Base-by-base conservation (phyloP, 2,329 filamentous ascomycete species). In the Curvularia sp. region DNA sequence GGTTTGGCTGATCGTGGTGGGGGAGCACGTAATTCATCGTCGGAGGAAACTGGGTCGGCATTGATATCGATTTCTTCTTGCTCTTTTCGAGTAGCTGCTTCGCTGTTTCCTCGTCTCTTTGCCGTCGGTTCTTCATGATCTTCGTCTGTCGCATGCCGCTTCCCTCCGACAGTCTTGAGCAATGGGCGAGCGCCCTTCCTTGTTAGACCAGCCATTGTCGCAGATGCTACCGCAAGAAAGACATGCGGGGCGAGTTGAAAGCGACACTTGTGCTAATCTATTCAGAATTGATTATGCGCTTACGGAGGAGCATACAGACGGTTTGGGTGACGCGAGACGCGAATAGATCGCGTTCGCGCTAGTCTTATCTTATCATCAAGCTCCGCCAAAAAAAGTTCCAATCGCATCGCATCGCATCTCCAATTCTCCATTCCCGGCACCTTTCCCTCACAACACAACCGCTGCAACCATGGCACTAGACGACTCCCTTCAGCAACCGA, bases 401-500 rank as follows among this genome's bases (percentile, higher is more conserved):
- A 44, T 54, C 49, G 55, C 52, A 33, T 49, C 50, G 51, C 47
- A 46, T 31, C 49, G 13, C 24, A 22, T 43, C 49, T 8, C 12
- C 39, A 46, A 24, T 13, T 35, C 12, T 33, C 31, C 44, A 35
- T 42, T 5, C 9, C 28, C 28, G 22, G 41, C 30, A 49, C 41
- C 46, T 49, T 9, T 31, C 46, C 15, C 48, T 49, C 13, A 44
- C 46, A 18, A 13, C 43, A 38, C 53, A 51, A 46, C 26, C 26
- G 10, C 7, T 38, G 41, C 42, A 55, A 65, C 50, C 49, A 75
- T 75, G 73, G 64, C 68, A n/a, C 58, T 70, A 43, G 71, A 61
- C 76, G 69, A 72, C 63, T 69, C 71, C 6, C 60, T 80, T 39
- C 82, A 82, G 59, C 75, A 80, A 28, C 82, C 82, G 4, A 69